Percentiles rank a stretch among this genome's conserved stretches.
phyloP scores from a whole-genome alignment of 306 rosid genomes.

The Trifolium repens region DNA sequence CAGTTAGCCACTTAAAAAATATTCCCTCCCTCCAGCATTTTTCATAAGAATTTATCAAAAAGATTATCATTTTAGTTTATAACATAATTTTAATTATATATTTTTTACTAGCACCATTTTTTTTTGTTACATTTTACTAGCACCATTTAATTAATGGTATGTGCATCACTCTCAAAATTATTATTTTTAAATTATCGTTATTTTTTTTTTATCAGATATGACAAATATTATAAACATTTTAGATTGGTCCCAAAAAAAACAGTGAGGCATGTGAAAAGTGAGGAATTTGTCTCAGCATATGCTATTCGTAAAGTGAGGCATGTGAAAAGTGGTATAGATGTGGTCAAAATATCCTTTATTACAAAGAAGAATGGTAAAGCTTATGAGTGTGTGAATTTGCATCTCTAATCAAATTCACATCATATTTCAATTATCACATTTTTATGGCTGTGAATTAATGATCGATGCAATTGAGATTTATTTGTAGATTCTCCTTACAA shows the following conservation, averaged over 20 bases:
- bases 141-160: no score
- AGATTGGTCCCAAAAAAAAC: constrained; percentile 24
- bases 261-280: constrained; percentile 31
- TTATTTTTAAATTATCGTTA: no score
- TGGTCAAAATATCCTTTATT: constrained; percentile 49
- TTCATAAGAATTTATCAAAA: no score
- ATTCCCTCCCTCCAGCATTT: neutral
- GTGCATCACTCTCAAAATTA: no score
- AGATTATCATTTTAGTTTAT: no score
- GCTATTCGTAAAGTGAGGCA: neutral
- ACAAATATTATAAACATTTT: no score
- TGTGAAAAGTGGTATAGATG: constrained; percentile 29
- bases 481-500: constrained; percentile 40
- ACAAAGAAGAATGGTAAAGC: constrained; percentile 29
- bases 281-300: constrained; percentile 38
- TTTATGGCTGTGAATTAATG: constrained; percentile 14
- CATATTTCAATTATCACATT: constrained; percentile 37
- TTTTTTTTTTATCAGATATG: no score
- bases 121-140: no score
- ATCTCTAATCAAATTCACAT: constrained; percentile 33
- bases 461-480: constrained; percentile 4
- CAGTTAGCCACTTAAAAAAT: constrained; percentile 25
- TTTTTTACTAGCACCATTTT: no score
- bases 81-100: no score
- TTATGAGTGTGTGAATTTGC: constrained; percentile 27